Conservation (phyloP, 2,329 filamentous ascomycete species). For the Onygenales sp. region DNA sequence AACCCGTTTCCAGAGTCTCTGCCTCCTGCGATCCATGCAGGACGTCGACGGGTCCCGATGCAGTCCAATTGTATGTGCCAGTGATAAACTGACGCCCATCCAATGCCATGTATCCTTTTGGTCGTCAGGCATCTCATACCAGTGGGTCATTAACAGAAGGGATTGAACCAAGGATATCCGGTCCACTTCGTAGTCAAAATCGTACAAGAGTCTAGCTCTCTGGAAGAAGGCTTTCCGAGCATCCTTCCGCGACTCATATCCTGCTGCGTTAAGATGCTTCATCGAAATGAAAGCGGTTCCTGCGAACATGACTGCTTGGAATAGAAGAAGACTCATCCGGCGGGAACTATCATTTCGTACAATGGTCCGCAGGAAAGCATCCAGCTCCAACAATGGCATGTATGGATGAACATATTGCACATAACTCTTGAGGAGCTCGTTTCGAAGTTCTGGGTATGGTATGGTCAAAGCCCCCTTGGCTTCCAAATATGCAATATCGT, state of each 20-base stretch:
- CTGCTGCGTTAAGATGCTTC: slow-evolving; percentile 63
- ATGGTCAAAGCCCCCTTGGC: slow-evolving; percentile 77
- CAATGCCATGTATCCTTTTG: slow-evolving; percentile 98
- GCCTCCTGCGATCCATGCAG: slow-evolving; percentile 61
- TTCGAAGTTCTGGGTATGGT: slow-evolving; percentile 60
- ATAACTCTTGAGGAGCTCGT: slow-evolving; percentile 72
- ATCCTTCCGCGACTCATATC: slow-evolving; percentile 67
- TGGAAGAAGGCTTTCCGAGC: slow-evolving; percentile 84
- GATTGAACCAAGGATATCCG: slow-evolving; percentile 82
- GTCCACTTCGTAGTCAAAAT: slow-evolving; percentile 90
- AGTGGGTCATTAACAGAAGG: slow-evolving; percentile 87
- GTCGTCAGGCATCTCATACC: slow-evolving; percentile 94
- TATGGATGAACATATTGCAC: slow-evolving; percentile 87
- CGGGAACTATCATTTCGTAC: slow-evolving; percentile 59
- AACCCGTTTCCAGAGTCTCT: slow-evolving; percentile 84
- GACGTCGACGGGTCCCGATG: slow-evolving; percentile 77
- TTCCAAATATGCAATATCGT: slow-evolving; percentile 75
- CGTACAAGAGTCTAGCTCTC: slow-evolving; percentile 79
- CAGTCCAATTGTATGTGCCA: slow-evolving; percentile 86
- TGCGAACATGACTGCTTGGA: slow-evolving; percentile 92
- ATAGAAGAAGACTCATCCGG: slow-evolving; percentile 73
- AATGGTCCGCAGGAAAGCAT: slow-evolving; percentile 49
- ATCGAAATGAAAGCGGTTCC: slow-evolving; percentile 82
- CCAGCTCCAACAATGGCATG: slow-evolving; percentile 73
- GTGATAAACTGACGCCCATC: slow-evolving; percentile 92